Conservation (phyloP, 768 basidiomycete species). For the Mycena chlorophos region DNA sequence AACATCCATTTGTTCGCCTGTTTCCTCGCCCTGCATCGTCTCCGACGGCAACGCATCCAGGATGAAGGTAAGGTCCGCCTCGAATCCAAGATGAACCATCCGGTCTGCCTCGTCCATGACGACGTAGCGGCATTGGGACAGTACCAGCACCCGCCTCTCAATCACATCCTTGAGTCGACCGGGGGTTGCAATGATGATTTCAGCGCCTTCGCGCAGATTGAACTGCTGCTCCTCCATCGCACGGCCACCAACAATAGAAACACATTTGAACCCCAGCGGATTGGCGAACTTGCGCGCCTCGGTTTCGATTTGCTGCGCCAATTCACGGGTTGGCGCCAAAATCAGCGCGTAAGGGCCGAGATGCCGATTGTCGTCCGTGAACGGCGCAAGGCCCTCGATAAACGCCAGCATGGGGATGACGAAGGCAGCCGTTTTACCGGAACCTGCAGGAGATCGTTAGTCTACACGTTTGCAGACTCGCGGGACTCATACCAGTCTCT, state of each 20-base stretch:
- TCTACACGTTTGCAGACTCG: slow-evolving; percentile 6
- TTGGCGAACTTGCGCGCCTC: slow-evolving; percentile 91
- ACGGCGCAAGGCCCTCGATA: slow-evolving; percentile 80
- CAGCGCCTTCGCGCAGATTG: slow-evolving; percentile 95
- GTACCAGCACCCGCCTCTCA: slow-evolving; percentile 91
- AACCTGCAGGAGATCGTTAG: slow-evolving; percentile 55
- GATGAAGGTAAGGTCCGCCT: slow-evolving; percentile 91
- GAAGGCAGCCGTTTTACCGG: slow-evolving; percentile 98
- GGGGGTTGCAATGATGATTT: slow-evolving; percentile 98
- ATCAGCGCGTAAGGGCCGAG: slow-evolving; percentile 93
- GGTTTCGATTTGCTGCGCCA: slow-evolving; percentile 95
- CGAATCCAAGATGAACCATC: slow-evolving; percentile 98
- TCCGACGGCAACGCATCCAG: slow-evolving; percentile 88
- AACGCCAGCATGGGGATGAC: slow-evolving; percentile 98
- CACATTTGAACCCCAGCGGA: slow-evolving; percentile 88
- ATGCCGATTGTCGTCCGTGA: slow-evolving; percentile 92
- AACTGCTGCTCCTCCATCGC: slow-evolving; percentile 98
- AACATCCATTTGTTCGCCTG: slow-evolving; percentile 74
- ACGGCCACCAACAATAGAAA: slow-evolving; percentile 97
- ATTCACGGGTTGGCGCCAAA: slow-evolving; percentile 94
- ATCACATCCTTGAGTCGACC: slow-evolving; percentile 98
- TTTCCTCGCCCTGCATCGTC: slow-evolving; percentile 84
- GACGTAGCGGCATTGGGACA: slow-evolving; percentile 96
- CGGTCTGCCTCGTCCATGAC: slow-evolving; percentile 99
- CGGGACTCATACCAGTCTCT: slow-evolving; percentile 76